Base-by-base conservation (phyloP, 768 basidiomycete species). In the Leucocoprinus leucothites region DNA sequence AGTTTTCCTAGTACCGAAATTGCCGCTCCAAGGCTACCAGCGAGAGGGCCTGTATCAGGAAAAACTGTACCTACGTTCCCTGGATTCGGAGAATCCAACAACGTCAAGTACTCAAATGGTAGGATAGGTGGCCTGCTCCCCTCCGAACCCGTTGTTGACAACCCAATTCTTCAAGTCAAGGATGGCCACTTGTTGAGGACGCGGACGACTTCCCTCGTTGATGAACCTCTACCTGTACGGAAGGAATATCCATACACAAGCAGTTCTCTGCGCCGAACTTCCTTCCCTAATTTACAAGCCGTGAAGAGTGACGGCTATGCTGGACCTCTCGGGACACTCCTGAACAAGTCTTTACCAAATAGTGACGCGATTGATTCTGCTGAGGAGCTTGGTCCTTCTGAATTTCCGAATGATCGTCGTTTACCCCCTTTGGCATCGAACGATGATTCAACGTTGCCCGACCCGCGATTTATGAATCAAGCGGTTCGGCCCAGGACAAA, bases 161-260 rank as follows among this genome's bases (percentile, higher is more conserved):
- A 38, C 16, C 16, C 7, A 6, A 13, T 8, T 11, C 31, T 11
- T n/a, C 11, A n/a, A 38, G 38, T n/a, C 38, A n/a, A 38, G 34
- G 43, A 50, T 19, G 5, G 26, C 31, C 36, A 18, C 16, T 47
- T 19, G 4, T 3, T 42, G 6, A 49, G 46, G 40, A 19, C 34
- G 22, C 48, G 34, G 21, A 47, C 48, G 14, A 38, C 22, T 22
- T 43, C 46, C 7, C 22, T 40, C n/a, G 19, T 49, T n/a, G 47
- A 42, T 5, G 14, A 9, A 5, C 34, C 48, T 14, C n/a, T 43
- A 31, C 7, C 26, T 6, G 16, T 28, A n/a, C 51, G 56, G 19
- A 45, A 55, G 34, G 38, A 56, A n/a, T 35, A 58, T 19, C 51
- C 63, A 40, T 60, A 51, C 47, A 53, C 63, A n/a, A 60, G 61